Evolutionary conservation across 1,284 basidiomycete species (phyloP), one percentile per base, ranked within the genome.

Genomic region (Meira nashicola): DNA sequence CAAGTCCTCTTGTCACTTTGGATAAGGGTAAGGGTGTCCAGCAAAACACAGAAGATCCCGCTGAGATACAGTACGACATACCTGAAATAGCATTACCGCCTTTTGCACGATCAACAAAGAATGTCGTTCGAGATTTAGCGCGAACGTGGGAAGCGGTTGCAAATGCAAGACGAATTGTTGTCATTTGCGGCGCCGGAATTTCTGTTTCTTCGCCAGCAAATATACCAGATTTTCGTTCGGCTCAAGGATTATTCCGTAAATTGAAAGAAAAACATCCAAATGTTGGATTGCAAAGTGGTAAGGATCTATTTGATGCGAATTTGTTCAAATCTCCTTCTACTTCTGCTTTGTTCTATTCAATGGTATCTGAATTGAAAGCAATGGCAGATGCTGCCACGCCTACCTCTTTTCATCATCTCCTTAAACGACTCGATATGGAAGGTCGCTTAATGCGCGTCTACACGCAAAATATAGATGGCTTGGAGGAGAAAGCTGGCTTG

Each of bases 391-490:
- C 80, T 39, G 90, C 91, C n/a, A 78, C 84, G 50, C 90, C 90
- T 1, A 87, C 91, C 5, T 84, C 86, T 1, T 95, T 93, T 2
- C 93, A 96, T 78, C 83, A 84, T 60, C 93, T 96, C 79, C 86
- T 96, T 62, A 88, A 88, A 71, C 87, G 86, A 6, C 84, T 96
- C 0, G 89, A 94, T 67, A 78, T 83, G 10, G 90, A 91, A 79
- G 88, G 89, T 55, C 91, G 89, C 73, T 81, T 97, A 0, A 80
- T 94, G 33, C 85, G 92, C 55, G 89, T 87, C 2, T 96, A 96
- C 78, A 95, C 93, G 0, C 92, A 95, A 79, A 96, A 95, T 75
- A 92, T 96, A 54, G 93, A 96, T 79, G 92, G 90, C 6, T 81
- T 96, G 19, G 93, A 96, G 78, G 87, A 87, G 68, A 83, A 84